Conservation (phyloP, 139 green algal genomes). For the Micractinium conductrix region DNA sequence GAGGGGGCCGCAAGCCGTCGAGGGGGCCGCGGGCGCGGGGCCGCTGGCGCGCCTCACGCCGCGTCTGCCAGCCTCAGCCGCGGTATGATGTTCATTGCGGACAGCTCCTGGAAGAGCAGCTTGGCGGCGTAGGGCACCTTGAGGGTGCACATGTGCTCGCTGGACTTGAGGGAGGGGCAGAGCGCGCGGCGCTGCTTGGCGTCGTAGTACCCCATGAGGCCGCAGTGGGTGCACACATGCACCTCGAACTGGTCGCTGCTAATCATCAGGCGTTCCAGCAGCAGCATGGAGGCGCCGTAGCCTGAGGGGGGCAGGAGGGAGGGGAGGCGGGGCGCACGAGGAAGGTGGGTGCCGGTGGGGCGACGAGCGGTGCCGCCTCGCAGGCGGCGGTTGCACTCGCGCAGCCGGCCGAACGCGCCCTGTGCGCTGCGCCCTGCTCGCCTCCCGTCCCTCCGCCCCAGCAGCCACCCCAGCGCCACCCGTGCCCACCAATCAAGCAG, state of each 20-base stretch:
- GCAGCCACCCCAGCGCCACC: too few species aligned
- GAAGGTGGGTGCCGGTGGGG: too few species aligned
- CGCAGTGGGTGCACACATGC: conserved; percentile 95
- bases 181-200: conserved; percentile 67
- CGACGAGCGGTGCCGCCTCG: too few species aligned
- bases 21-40: too few species aligned
- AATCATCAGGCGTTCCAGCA: conserved; percentile 99
- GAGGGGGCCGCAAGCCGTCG: too few species aligned
- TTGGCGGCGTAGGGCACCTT: conserved; percentile 96
- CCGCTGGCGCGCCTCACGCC: too few species aligned
- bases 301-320: neutral
- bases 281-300: conserved; percentile 90
- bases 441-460: too few species aligned
- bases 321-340: too few species aligned
- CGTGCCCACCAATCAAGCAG: conserved; percentile 92
- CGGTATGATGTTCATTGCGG: conserved; percentile 96
- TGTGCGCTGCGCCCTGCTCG: too few species aligned
- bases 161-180: conserved; percentile 64
- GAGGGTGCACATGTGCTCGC: conserved; percentile 52
- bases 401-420: too few species aligned
- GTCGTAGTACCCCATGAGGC: conserved; percentile 92
- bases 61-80: conserved; percentile 51
- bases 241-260: conserved; percentile 93
- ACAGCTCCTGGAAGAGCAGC: conserved; percentile 96
- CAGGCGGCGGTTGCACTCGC: too few species aligned